phyloP scores from a whole-genome alignment of 768 basidiomycete species.

The Rhizopogon rudus region DNA sequence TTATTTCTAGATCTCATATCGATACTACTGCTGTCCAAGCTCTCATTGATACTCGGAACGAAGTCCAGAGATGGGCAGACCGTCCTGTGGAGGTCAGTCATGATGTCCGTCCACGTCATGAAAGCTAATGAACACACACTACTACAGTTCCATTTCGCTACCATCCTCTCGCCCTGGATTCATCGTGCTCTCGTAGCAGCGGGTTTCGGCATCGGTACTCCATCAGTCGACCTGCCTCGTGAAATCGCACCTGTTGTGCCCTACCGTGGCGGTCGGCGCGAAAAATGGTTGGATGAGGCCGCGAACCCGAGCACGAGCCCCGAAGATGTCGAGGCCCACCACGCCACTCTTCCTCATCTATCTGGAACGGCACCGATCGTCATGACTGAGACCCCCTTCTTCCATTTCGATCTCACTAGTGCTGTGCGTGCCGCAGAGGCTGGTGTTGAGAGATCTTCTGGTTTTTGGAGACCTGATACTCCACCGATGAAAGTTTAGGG shows the following conservation, averaged over 20 bases:
- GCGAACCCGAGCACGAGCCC: not conserved
- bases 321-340: constrained; percentile 30
- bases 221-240: constrained; percentile 32
- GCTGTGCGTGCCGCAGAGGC: constrained; percentile 70
- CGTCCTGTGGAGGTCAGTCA: constrained; percentile 59
- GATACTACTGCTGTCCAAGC: constrained; percentile 92
- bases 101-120: not conserved
- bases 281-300: constrained; percentile 11
- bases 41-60: constrained; percentile 81
- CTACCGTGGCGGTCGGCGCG: constrained; percentile 40
- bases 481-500: not conserved
- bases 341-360: constrained; percentile 5
- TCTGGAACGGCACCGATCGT: constrained; percentile 31
- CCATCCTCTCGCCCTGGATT: constrained; percentile 91
- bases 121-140: constrained; percentile 1
- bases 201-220: constrained; percentile 78
- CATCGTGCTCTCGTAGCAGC: constrained; percentile 84
- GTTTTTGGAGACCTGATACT: not conserved
- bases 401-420: constrained; percentile 81
- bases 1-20: constrained; percentile 62
- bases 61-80: constrained; percentile 86
- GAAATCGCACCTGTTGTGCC: constrained; percentile 83
- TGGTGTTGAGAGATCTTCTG: constrained; percentile 10
- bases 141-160: constrained; percentile 86
- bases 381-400: constrained; percentile 66